These are phyloP conservation scores for Castanea crenata DNA, from an alignment of 306 rosid species.

Conservation along the genomic window DNA sequence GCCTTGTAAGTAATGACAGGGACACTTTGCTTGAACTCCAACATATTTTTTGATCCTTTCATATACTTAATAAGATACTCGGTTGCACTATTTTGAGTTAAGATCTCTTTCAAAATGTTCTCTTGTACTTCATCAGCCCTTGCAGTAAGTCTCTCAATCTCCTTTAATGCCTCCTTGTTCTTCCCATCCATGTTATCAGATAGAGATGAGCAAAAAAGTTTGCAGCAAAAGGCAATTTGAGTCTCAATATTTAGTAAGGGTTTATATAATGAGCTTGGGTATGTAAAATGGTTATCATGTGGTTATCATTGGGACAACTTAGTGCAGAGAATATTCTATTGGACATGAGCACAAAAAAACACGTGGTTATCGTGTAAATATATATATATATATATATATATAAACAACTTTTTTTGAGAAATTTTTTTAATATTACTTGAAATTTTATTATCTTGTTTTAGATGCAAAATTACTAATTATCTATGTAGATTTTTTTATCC, in stretches of 20 bases:
- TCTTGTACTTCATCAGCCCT: constrained; percentile 67
- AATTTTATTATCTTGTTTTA: too few species aligned
- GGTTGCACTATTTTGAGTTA: constrained; percentile 55
- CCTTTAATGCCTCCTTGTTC: constrained; percentile 69
- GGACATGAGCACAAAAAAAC: too few species aligned
- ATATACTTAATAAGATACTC: constrained; percentile 65
- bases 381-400: too few species aligned
- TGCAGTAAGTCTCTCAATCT: constrained; percentile 73
- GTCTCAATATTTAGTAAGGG: not conserved
- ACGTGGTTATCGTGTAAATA: too few species aligned
- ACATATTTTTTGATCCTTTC: constrained; percentile 26
- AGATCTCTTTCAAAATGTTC: constrained; percentile 56
- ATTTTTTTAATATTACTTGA: too few species aligned
- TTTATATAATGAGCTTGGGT: constrained; percentile 33
- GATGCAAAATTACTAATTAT: too few species aligned
- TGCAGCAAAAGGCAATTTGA: constrained; percentile 42
- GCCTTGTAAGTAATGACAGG: constrained; percentile 57
- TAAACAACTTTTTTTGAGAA: too few species aligned
- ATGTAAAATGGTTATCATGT: not conserved
- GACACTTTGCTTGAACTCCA: constrained; percentile 52
- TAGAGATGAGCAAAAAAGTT: too few species aligned
- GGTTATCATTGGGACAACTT: too few species aligned
- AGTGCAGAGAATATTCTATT: too few species aligned
- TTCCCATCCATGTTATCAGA: constrained; percentile 58
- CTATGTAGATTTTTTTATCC: too few species aligned